Percentiles rank a stretch among this genome's conserved stretches.
Evolutionary conservation across 2,329 filamentous ascomycete species (phyloP).

Genomic region (Amauroascus verrucosus): DNA sequence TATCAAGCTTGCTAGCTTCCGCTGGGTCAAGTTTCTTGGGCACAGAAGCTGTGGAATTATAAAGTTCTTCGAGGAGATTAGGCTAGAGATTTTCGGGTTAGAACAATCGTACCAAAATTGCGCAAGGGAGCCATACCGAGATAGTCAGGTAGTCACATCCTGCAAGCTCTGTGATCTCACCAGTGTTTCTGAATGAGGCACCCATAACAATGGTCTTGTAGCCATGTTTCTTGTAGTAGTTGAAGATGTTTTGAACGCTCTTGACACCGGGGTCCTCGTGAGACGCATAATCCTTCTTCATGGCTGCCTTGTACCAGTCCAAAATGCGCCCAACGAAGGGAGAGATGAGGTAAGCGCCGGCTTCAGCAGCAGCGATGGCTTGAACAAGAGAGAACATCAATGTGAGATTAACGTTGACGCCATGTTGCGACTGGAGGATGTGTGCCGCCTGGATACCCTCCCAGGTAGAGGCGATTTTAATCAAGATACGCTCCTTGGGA

Average conservation of each 20-base stretch:
- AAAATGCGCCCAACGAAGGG: constrained; percentile 98
- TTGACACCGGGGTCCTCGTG: constrained; percentile 92
- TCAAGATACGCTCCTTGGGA: constrained; percentile 85
- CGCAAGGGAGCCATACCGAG: constrained; percentile 52
- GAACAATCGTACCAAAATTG: not conserved
- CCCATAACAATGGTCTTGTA: constrained; percentile 99
- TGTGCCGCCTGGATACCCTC: constrained; percentile 98
- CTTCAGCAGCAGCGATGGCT: constrained; percentile 93
- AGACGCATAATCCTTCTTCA: constrained; percentile 85
- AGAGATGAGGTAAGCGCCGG: constrained; percentile 92
- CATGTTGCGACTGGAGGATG: constrained; percentile 90
- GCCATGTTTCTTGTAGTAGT: constrained; percentile 99
- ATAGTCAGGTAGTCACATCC: constrained; percentile 99
- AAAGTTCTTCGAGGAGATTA: constrained; percentile 84
- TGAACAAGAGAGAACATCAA: constrained; percentile 96
- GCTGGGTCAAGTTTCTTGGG: constrained; percentile 84
- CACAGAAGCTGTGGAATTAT: constrained; percentile 69
- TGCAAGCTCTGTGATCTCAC: constrained; percentile 96
- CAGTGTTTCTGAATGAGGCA: constrained; percentile 89
- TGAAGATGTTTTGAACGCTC: constrained; percentile 88
- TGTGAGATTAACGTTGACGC: constrained; percentile 96
- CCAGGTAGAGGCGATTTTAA: constrained; percentile 99
- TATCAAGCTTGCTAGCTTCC: constrained; percentile 55
- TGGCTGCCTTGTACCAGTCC: constrained; percentile 96
- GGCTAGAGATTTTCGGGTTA: constrained; percentile 46